phyloP scores from a whole-genome alignment of 305 asterid species.

The Coffea humblotiana region DNA sequence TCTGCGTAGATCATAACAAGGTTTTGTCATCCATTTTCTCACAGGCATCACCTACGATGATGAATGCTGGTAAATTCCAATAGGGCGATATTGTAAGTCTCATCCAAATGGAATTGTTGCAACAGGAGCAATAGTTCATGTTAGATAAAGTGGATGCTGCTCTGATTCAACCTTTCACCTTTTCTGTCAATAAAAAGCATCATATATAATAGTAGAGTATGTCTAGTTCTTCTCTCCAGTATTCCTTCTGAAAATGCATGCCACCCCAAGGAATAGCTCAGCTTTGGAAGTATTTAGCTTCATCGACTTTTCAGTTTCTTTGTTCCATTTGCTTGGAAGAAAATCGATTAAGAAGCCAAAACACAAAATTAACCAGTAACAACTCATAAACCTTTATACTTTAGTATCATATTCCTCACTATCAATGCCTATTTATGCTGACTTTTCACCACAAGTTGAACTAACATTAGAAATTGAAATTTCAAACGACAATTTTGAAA shows the following conservation, averaged over 20 bases:
- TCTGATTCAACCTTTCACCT: not conserved
- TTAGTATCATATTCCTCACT: no score
- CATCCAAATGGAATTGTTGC: not conserved
- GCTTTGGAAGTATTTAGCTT: not conserved
- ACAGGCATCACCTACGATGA: constrained; percentile 28
- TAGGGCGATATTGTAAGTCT: not conserved
- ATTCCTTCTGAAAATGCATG: no score
- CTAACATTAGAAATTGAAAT: no score
- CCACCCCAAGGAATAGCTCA: not conserved
- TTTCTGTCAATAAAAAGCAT: not conserved
- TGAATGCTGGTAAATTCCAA: not conserved
- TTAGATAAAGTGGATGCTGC: not conserved
- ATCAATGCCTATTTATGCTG: no score
- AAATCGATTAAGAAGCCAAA: not conserved
- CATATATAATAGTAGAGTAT: no score
- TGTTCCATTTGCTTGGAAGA: not conserved
- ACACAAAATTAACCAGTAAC: not conserved
- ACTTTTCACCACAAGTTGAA: no score
- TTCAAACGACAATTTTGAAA: no score
- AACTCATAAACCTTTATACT: no score
- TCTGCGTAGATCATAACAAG: not conserved
- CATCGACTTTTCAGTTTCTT: not conserved
- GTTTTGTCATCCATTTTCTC: not conserved
- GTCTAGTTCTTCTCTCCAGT: no score
- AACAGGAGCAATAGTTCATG: not conserved